A percentile compares a stretch with the other conserved stretches of the same genome.
These are phyloP conservation scores for Neurospora intermedia DNA, from an alignment of 495 filamentous ascomycete species.

Conservation along the genomic window DNA sequence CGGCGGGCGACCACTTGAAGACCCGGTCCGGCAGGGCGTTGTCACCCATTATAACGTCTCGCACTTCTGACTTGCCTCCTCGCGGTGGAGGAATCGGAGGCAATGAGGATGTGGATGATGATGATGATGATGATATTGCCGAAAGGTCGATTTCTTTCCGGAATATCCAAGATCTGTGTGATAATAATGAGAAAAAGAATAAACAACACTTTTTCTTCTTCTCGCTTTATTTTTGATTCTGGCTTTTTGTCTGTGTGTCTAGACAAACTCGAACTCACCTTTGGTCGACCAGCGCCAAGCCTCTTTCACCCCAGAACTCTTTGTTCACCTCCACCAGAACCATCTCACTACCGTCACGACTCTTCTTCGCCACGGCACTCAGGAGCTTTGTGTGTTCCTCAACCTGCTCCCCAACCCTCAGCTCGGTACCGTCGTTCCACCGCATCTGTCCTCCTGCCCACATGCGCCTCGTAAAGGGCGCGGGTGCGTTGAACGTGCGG, in stretches of 20 bases:
- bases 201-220: neutral
- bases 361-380: slow-evolving; percentile 43
- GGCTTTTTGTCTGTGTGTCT: neutral
- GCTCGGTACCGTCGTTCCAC: slow-evolving; percentile 22
- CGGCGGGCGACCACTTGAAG: slow-evolving; percentile 42
- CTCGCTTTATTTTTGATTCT: neutral
- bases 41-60: slow-evolving; percentile 3
- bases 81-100: neutral
- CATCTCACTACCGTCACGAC: slow-evolving; percentile 45
- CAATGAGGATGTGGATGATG: neutral
- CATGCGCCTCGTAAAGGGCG: slow-evolving; percentile 55
- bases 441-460: slow-evolving; percentile 54
- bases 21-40: slow-evolving; percentile 15
- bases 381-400: slow-evolving; percentile 47
- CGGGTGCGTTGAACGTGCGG: slow-evolving; percentile 43
- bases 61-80: slow-evolving; percentile 5
- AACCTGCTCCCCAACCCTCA: slow-evolving; percentile 39
- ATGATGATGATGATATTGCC: neutral
- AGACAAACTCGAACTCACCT: slow-evolving; percentile 23
- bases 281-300: slow-evolving; percentile 42
- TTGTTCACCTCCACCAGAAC: slow-evolving; percentile 57
- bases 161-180: slow-evolving; percentile 48
- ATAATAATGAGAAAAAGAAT: neutral
- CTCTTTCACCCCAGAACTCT: slow-evolving; percentile 40
- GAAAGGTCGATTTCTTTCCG: slow-evolving; percentile 32